Percentiles rank a stretch among this genome's conserved stretches.
phyloP scores from a whole-genome alignment of 371 early-diverging fungal genomes.

The Fennellomyces sp. region DNA sequence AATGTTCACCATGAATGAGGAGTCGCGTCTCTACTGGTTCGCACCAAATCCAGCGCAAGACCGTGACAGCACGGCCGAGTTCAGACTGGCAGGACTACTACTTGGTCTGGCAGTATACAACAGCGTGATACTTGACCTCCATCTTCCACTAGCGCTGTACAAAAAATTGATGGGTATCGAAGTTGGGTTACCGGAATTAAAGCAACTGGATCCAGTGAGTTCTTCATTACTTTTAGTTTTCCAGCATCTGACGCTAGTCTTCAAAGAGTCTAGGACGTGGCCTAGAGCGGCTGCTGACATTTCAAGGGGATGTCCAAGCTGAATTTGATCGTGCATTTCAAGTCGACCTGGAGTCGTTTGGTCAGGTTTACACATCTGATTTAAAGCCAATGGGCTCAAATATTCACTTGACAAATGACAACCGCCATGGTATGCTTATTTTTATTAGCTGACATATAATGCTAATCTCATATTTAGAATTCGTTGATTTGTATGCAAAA shows the following conservation, averaged over 20 bases:
- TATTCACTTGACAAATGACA: constrained; percentile 65
- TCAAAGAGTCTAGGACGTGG: constrained; percentile 72
- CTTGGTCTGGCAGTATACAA: constrained; percentile 95
- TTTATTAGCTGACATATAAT: neutral
- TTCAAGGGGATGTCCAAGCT: constrained; percentile 58
- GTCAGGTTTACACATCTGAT: constrained; percentile 61
- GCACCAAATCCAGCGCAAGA: constrained; percentile 71
- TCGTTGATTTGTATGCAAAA: constrained; percentile 73
- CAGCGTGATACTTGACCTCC: constrained; percentile 88
- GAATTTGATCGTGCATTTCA: constrained; percentile 73
- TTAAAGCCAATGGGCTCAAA: constrained; percentile 63
- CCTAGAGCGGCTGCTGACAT: constrained; percentile 58
- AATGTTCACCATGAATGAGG: constrained; percentile 87
- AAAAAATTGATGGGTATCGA: constrained; percentile 79
- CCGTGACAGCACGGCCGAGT: constrained; percentile 53
- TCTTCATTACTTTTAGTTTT: neutral
- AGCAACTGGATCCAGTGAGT: constrained; percentile 71
- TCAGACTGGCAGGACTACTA: constrained; percentile 87
- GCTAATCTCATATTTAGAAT: constrained; percentile 40
- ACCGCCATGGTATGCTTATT: constrained; percentile 41
- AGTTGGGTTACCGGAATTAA: constrained; percentile 50
- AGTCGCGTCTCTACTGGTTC: constrained; percentile 88
- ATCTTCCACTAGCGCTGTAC: constrained; percentile 82
- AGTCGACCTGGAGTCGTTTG: constrained; percentile 68
- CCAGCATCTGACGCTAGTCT: no score